These are phyloP conservation scores for Ascochyta fabae DNA, from an alignment of 2,329 filamentous ascomycete species.

Conservation along the genomic window DNA sequence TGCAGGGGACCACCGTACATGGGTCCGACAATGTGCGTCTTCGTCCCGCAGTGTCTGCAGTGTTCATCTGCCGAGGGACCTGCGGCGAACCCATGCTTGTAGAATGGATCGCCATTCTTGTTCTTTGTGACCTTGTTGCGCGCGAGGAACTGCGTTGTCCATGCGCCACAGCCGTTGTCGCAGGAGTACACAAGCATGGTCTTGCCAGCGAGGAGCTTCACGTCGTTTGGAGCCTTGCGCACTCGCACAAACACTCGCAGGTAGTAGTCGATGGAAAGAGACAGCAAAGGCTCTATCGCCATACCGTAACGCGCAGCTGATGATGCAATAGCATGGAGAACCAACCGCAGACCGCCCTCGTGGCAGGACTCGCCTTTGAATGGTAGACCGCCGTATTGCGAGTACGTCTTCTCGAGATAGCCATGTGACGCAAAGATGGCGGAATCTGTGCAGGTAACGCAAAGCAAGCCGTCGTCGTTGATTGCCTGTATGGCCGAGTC, in stretches of 20 bases:
- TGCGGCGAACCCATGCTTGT: constrained; percentile 78
- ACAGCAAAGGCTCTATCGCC: constrained; percentile 87
- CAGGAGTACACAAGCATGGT: constrained; percentile 94
- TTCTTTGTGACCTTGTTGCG: constrained; percentile 70
- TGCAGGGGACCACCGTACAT: constrained; percentile 96
- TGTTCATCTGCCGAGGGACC: constrained; percentile 69
- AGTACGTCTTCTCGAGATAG: constrained; percentile 92
- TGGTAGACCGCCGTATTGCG: constrained; percentile 90
- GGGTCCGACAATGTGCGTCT: constrained; percentile 86
- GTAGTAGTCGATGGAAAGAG: constrained; percentile 96
- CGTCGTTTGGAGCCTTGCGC: constrained; percentile 77
- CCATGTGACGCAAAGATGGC: constrained; percentile 93
- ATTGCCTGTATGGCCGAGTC: constrained; percentile 89
- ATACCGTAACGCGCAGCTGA: constrained; percentile 86
- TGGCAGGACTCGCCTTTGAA: constrained; percentile 86
- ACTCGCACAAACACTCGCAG: constrained; percentile 86
- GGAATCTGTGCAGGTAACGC: constrained; percentile 95
- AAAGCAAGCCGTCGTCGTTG: constrained; percentile 86
- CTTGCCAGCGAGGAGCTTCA: constrained; percentile 89
- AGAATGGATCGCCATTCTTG: constrained; percentile 72
- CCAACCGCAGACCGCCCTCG: constrained; percentile 85
- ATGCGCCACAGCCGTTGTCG: constrained; percentile 88
- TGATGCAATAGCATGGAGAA: constrained; percentile 80
- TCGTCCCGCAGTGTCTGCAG: constrained; percentile 85
- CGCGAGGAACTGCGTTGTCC: constrained; percentile 80